Conservation (phyloP, 129 eudicot species). For the Helianthus annuus region DNA sequence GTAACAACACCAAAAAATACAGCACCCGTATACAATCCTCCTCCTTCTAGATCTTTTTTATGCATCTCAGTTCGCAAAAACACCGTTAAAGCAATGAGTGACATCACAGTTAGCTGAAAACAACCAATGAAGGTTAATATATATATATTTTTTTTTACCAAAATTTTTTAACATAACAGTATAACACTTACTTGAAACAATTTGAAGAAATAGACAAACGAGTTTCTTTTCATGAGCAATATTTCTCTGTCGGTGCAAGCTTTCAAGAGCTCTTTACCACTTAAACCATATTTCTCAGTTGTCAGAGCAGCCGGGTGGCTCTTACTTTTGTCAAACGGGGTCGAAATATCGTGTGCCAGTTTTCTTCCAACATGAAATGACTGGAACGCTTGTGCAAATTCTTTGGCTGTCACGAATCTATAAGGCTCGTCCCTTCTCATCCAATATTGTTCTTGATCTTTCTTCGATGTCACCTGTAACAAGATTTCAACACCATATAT, state of each 20-base stretch:
- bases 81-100: conserved; percentile 54
- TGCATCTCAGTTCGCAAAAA: conserved; percentile 73
- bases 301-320: conserved; percentile 89
- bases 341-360: conserved; percentile 42
- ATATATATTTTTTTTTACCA: no score
- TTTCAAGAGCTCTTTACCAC: conserved; percentile 52
- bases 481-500: neutral
- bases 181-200: conserved; percentile 48
- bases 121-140: no score
- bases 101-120: conserved; percentile 51
- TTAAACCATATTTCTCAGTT: conserved; percentile 56
- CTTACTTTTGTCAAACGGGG: conserved; percentile 58
- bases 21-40: conserved; percentile 55
- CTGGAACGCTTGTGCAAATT: conserved; percentile 63
- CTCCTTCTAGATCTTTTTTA: conserved; percentile 34
- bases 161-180: no score
- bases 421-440: conserved; percentile 53
- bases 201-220: conserved; percentile 75
- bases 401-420: conserved; percentile 56
- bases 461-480: conserved; percentile 71
- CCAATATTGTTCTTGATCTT: conserved; percentile 93
- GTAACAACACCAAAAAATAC: conserved; percentile 41
- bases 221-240: conserved; percentile 82
- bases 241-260: conserved; percentile 60
- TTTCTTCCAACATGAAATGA: conserved; percentile 64